Percentiles rank a stretch among this genome's conserved stretches.
Evolutionary conservation across 2,329 filamentous ascomycete species (phyloP).

Genomic region (Penicillium sp.): DNA sequence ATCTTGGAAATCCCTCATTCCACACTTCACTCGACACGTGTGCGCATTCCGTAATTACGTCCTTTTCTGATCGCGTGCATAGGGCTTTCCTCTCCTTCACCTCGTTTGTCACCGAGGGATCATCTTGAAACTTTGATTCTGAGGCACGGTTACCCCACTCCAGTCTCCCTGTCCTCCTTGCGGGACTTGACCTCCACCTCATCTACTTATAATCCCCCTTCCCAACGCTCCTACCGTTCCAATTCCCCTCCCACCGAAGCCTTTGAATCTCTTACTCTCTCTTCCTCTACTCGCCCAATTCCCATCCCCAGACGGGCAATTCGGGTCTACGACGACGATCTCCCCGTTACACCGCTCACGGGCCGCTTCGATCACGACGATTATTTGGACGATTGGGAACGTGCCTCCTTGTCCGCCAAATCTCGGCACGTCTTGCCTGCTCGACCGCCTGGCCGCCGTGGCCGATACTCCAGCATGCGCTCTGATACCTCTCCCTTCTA

Average conservation of each 20-base stretch:
- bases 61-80: slow-evolving; percentile 28
- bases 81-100: slow-evolving; percentile 26
- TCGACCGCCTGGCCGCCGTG: slow-evolving; percentile 12
- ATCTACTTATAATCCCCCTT: slow-evolving; percentile 37
- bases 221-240: slow-evolving; percentile 23
- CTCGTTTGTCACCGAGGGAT: slow-evolving; percentile 30
- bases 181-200: slow-evolving; percentile 39
- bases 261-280: slow-evolving; percentile 30
- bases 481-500: slow-evolving; percentile 34
- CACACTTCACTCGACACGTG: slow-evolving; percentile 29
- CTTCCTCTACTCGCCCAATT: slow-evolving; percentile 36
- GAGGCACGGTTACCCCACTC: slow-evolving; percentile 41
- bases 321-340: slow-evolving; percentile 29
- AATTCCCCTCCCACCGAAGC: slow-evolving; percentile 20
- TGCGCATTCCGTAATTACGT: slow-evolving; percentile 25
- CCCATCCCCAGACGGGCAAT: slow-evolving; percentile 33
- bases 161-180: slow-evolving; percentile 39
- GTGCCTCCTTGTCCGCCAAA: slow-evolving; percentile 21
- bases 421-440: slow-evolving; percentile 14
- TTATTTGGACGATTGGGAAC: slow-evolving; percentile 35
- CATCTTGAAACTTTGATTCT: slow-evolving; percentile 39
- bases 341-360: slow-evolving; percentile 40
- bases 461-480: slow-evolving; percentile 31
- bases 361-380: slow-evolving; percentile 38
- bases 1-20: not conserved